Percentiles rank a stretch among this genome's conserved stretches.
phyloP scores from a whole-genome alignment of 2,329 filamentous ascomycete species.

The Colletotrichum costaricense region DNA sequence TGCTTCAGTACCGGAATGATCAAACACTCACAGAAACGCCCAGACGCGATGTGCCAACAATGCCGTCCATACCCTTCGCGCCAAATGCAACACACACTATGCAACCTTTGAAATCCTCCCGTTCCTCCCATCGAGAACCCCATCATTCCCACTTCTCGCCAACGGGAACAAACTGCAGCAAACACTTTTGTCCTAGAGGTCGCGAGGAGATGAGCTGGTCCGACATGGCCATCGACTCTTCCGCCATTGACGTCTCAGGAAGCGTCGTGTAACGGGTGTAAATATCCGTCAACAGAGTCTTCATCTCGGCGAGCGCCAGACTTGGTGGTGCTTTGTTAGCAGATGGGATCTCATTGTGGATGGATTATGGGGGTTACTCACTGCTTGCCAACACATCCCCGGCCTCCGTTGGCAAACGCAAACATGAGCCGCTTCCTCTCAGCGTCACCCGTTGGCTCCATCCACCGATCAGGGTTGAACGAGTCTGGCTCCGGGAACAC shows the following conservation, averaged over 20 bases:
- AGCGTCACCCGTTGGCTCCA: conserved; percentile 77
- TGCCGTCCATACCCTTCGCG: background rate
- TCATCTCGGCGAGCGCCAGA: conserved; percentile 76
- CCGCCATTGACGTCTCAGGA: conserved; percentile 64
- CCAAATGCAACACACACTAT: background rate
- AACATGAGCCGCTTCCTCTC: conserved; percentile 74
- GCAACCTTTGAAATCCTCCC: background rate
- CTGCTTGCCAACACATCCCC: conserved; percentile 76
- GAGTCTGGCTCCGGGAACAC: conserved; percentile 83
- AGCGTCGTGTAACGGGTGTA: conserved; percentile 69
- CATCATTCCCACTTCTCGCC: conserved; percentile 16
- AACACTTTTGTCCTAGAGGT: conserved; percentile 69
- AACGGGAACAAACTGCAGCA: conserved; percentile 60
- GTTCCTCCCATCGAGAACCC: background rate
- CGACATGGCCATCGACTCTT: conserved; percentile 70
- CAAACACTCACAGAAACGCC: background rate
- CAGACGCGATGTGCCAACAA: background rate
- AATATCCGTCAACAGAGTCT: conserved; percentile 69
- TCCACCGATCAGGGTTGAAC: conserved; percentile 88
- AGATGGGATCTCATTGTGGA: background rate
- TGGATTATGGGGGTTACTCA: conserved; percentile 52
- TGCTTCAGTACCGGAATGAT: background rate
- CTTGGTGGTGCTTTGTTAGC: conserved; percentile 43
- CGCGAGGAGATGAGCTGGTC: conserved; percentile 76
- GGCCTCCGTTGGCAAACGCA: conserved; percentile 73